Base-by-base conservation (phyloP, 2,329 filamentous ascomycete species). In the Lecanicillium sp. region DNA sequence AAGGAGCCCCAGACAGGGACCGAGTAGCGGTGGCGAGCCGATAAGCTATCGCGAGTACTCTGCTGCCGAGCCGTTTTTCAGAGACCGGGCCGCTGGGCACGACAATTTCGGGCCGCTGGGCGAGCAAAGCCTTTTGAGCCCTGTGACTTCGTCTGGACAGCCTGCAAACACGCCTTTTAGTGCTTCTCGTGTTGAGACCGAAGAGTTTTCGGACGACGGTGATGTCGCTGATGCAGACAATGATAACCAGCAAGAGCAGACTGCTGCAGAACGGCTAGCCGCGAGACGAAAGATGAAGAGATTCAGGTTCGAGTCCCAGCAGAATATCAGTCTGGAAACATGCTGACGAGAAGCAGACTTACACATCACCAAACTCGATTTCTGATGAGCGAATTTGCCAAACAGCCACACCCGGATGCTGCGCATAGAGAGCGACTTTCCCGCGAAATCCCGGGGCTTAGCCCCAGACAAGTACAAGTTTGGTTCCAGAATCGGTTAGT, bases 341-440 rank as follows among this genome's bases (percentile, higher is more conserved):
- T 39, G 48, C 65, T 71, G 49, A 72, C 51, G 22, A 15, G 35
- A 35, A 20, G 27, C 52, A 94, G 89, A 49, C 79, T 97, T 47
- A 95, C 89, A 1, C 89, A 96, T 60, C 90, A 92, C 52, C 90
- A 97, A 70, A 96, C 90, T n/a, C 81, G 90, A 12, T 97, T 94
- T 53, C 69, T 97, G 41, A 94, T 95, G 87, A 95, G 87, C 62
- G 89, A 97, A 59, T 97, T 96, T 55, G 85, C 88, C 41, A 88
- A 92, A 52, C 88, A 97, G 57, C 87, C 89, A 17, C 89, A 96
- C 57, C 89, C 89, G 7, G 89, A 97, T 63, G 89, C 89, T 29
- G 85, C 86, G 33, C 88, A 95, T 59, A 75, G 89, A 46, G 89
- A 95, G 58, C 75, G 87, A 33, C 69, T 97, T 28, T 90, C 89